phyloP scores from a whole-genome alignment of 2,329 filamentous ascomycete genomes.

The Fusarium chaquense region DNA sequence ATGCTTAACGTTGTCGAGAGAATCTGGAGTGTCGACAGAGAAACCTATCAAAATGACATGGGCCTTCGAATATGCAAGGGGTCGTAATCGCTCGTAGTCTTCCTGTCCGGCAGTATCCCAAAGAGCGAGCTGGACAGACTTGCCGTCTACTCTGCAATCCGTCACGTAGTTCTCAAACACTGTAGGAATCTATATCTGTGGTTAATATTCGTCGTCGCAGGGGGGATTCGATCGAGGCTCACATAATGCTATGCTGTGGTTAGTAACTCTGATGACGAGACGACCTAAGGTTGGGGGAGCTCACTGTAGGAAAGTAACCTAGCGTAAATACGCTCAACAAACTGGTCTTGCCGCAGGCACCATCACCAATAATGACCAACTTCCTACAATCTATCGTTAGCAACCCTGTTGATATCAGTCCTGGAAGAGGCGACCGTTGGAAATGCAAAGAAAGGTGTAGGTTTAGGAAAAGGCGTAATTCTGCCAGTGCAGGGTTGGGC shows the following conservation, averaged over 20 bases:
- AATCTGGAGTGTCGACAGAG: conserved; percentile 94
- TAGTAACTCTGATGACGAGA: conserved; percentile 41
- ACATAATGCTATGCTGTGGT: conserved; percentile 67
- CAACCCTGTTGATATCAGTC: background rate
- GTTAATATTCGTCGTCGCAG: conserved; percentile 41
- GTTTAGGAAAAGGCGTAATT: background rate
- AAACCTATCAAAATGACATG: conserved; percentile 98
- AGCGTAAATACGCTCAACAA: conserved; percentile 97
- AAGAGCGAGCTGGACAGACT: conserved; percentile 96
- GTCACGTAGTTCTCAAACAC: conserved; percentile 99
- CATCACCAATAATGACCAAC: conserved; percentile 95
- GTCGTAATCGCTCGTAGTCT: conserved; percentile 95
- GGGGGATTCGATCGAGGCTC: conserved; percentile 49
- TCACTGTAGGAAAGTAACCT: conserved; percentile 96
- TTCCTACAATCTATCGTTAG: conserved; percentile 70
- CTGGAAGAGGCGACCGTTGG: conserved; percentile 1
- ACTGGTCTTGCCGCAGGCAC: conserved; percentile 98
- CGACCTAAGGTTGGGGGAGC: conserved; percentile 53
- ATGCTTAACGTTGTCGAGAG: conserved; percentile 96
- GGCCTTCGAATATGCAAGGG: conserved; percentile 95
- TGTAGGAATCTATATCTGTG: conserved; percentile 77
- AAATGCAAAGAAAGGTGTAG: background rate
- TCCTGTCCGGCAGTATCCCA: conserved; percentile 99
- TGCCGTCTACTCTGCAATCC: conserved; percentile 97
- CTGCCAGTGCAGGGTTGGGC: background rate